phyloP scores from a whole-genome alignment of 208 protist species.

The Leishmania aethiopica region DNA sequence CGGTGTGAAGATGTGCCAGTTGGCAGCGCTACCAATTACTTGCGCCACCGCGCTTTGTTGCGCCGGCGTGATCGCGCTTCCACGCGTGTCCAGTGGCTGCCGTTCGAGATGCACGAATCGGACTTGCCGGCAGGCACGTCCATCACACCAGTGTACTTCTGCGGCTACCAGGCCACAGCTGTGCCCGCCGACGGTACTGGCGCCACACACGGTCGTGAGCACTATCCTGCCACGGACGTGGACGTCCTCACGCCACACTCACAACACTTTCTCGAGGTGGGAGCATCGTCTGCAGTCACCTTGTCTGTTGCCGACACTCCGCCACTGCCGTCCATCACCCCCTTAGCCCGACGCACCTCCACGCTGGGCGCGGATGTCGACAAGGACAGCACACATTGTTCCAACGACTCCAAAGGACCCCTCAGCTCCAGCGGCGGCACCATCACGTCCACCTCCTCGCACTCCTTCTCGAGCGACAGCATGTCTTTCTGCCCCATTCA shows the following conservation, averaged over 20 bases:
- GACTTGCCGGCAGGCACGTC: background rate
- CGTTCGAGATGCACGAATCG: slow-evolving; percentile 24
- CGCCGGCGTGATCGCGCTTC: slow-evolving; percentile 7
- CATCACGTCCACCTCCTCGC: background rate
- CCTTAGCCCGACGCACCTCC: background rate
- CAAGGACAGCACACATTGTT: background rate
- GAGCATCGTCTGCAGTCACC: no score
- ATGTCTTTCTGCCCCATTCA: slow-evolving; percentile 20
- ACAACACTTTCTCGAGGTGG: background rate
- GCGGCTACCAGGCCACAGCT: slow-evolving; percentile 3
- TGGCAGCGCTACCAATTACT: background rate
- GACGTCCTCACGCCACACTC: background rate
- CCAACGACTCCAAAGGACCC: background rate
- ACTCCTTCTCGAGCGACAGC: slow-evolving; percentile 12
- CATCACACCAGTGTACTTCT: slow-evolving; percentile 11
- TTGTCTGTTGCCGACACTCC: background rate
- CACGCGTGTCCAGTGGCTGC: slow-evolving; percentile 17
- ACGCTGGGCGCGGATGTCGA: background rate
- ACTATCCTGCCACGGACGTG: background rate
- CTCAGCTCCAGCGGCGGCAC: slow-evolving; percentile 20
- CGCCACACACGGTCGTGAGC: background rate
- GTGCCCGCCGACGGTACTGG: background rate
- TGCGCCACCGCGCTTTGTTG: slow-evolving; percentile 4
- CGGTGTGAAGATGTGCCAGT: background rate
- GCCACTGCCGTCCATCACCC: slow-evolving; percentile 13